Base-by-base conservation (phyloP, 352 stramenopile genomes). In the Phytophthora kernoviae region DNA sequence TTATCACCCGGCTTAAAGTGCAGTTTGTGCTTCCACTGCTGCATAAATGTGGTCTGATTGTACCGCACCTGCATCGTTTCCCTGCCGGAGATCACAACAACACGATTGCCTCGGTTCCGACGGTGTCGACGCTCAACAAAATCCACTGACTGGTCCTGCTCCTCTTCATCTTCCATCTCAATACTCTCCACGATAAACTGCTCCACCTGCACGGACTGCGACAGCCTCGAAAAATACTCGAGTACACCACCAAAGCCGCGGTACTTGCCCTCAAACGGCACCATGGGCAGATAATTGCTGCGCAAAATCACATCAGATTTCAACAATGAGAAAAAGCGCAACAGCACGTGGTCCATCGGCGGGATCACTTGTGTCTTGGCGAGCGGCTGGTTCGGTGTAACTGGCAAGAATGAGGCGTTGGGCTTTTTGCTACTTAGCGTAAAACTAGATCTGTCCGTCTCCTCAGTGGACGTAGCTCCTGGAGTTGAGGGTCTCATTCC, bases 281-380 rank as follows among this genome's bases (percentile, higher is more conserved):
- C 86, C 86, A 95, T 95, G n/a, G 86, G 86, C 20, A 95, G 62
- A 61, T 95, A 95, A 39, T 95, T 95, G 34, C 84, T 93, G 10
- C 86, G 84, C 40, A 95, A 46, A 14, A 90, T 85, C 37, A 95
- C 70, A 44, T 95, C 84, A 0, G 84, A 75, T 22, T 79, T 89
- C 9, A 95, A 59, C 15, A 95, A 60, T 24, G 86, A 95, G 62
- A 93, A 91, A 36, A 95, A 87, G 5, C 84, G 86, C 36, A 79
- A 58, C 9, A 93, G 44, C 1, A 79, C 60, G 51, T 90, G 84
- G 58, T 94, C 84, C 39, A 77, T 73, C 3, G 85, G 77, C 11
- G 77, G 63, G 7, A 39, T 18, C 5, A 87, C 48, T 15, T 68
- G 68, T 0, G 81, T 84, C 53, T 77, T 79, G 27, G 62, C 68